Base-by-base conservation (phyloP, 805 yeast genomes). In the Torulaspora indica region DNA sequence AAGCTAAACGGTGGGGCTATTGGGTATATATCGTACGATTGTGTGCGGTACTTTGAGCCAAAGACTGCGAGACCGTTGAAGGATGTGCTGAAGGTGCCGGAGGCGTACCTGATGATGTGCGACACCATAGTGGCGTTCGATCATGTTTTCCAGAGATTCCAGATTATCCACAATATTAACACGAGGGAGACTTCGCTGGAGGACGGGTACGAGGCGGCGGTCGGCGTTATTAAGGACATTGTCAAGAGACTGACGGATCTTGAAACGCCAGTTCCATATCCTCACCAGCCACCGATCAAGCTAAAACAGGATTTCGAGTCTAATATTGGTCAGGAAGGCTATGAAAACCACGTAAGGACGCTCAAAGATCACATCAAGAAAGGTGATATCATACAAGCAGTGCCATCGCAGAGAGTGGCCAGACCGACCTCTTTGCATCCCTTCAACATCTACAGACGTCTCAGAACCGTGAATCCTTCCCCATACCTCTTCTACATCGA, bases 321-420 rank as follows among this genome's bases (percentile, higher is more conserved):
- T 7, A 93, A 93, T 64, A 79, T 91, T 51, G 99, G 98, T 37
- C 85, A 88, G 69, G 85, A 81, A 45, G 98, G 98, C 39, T 93
- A 93, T 64, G 95, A 93, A 67, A 57, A 57, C 24, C 95, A 87
- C 64, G 99, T 93, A 31, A 64, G 71, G 9, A 73, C 66, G 10
- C 75, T 93, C 59, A 89, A 89, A 60, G 67, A 77, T 33, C 96
- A 91, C 60, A 93, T 93, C 56, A 68, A 81, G 56, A 78, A 79
- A 54, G 99, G 98, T 47, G 98, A 93, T 60, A 87, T 93, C 46
- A 85, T 93, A 69, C 99, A 93, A 68, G 96, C 95, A 1, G 99
- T 93, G 18, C 99, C 99, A 5, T 90, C 97, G 1, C 98, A 93
- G 72, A 77, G 99, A 61, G 89, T 93, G 22, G 87, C 95, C 4